Percentiles rank a stretch among this genome's conserved stretches.
Conservation (phyloP, 371 early-diverging fungal species). For the Saksenaea oblongispora region DNA sequence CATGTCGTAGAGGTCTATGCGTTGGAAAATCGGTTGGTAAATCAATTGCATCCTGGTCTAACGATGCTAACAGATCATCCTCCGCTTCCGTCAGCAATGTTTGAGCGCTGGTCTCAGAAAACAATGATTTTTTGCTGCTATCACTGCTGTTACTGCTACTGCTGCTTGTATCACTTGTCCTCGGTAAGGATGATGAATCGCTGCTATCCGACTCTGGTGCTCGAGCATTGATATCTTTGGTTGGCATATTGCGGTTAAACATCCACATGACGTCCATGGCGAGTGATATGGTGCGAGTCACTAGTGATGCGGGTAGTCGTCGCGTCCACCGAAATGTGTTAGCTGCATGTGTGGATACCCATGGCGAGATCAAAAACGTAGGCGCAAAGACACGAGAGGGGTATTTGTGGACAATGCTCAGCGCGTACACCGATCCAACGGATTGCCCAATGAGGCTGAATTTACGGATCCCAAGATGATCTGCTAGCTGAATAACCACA, state of each 20-base stretch:
- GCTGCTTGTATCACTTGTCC: slow-evolving; percentile 9
- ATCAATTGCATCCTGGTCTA: slow-evolving; percentile 38
- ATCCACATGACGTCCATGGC: slow-evolving; percentile 55
- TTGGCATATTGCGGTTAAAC: slow-evolving; percentile 29
- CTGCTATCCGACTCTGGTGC: not conserved
- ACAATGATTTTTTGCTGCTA: slow-evolving; percentile 1
- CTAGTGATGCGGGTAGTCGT: slow-evolving; percentile 40
- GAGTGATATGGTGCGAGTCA: slow-evolving; percentile 43
- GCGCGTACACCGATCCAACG: slow-evolving; percentile 49
- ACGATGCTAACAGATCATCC: slow-evolving; percentile 34
- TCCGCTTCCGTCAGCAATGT: slow-evolving; percentile 26
- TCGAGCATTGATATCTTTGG: not conserved
- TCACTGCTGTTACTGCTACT: not conserved
- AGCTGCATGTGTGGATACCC: slow-evolving; percentile 53
- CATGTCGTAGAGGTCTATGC: slow-evolving; percentile 47
- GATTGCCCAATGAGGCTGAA: slow-evolving; percentile 54
- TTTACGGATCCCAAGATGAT: slow-evolving; percentile 28
- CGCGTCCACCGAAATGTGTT: slow-evolving; percentile 58
- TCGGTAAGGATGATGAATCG: slow-evolving; percentile 2
- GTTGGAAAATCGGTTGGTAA: slow-evolving; percentile 51
- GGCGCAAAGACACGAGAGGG: slow-evolving; percentile 41
- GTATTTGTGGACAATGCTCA: slow-evolving; percentile 41
- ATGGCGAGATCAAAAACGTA: slow-evolving; percentile 47
- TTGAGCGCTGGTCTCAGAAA: not conserved
- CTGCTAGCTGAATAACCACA: slow-evolving; percentile 42